phyloP scores from a whole-genome alignment of 2,329 filamentous ascomycete species.

The Rhinocladiella mackenziei region DNA sequence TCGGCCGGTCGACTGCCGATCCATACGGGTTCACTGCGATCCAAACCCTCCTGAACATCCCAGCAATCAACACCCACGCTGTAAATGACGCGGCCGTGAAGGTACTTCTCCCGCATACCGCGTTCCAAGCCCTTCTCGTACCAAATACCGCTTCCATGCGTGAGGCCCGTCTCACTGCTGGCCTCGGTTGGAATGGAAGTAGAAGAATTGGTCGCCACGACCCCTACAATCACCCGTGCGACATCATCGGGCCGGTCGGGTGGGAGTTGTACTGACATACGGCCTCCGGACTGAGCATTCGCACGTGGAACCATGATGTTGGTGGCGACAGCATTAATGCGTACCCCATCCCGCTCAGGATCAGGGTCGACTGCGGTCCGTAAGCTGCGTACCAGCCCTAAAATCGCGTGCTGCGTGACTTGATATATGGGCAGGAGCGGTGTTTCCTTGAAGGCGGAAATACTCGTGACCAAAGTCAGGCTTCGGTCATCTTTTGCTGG shows the following conservation, averaged over 20 bases:
- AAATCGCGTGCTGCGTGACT: constrained; percentile 49
- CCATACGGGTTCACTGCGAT: constrained; percentile 42
- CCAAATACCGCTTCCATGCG: constrained; percentile 19
- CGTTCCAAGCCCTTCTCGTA: constrained; percentile 23
- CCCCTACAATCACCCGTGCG: constrained; percentile 29
- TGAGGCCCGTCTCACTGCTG: constrained; percentile 7
- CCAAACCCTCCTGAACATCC: constrained; percentile 44
- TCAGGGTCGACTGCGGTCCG: constrained; percentile 30
- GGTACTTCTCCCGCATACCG: constrained; percentile 17
- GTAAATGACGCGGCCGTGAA: constrained; percentile 43
- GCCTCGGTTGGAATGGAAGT: constrained; percentile 8
- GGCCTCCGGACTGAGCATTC: constrained; percentile 36
- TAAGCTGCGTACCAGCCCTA: constrained; percentile 48
- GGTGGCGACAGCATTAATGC: constrained; percentile 45
- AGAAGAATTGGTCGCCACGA: constrained; percentile 16
- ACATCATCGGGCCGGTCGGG: constrained; percentile 41
- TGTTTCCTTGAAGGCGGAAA: constrained; percentile 48
- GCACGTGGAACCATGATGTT: constrained; percentile 44
- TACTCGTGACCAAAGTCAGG: constrained; percentile 44
- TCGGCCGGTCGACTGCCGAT: constrained; percentile 37
- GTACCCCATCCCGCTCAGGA: constrained; percentile 32
- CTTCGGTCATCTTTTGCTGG: constrained; percentile 38
- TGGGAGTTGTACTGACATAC: constrained; percentile 39
- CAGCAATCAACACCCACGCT: constrained; percentile 43
- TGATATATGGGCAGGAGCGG: constrained; percentile 48